These are phyloP conservation scores for Suillus discolor DNA, from an alignment of 768 basidiomycete species.

Conservation along the genomic window DNA sequence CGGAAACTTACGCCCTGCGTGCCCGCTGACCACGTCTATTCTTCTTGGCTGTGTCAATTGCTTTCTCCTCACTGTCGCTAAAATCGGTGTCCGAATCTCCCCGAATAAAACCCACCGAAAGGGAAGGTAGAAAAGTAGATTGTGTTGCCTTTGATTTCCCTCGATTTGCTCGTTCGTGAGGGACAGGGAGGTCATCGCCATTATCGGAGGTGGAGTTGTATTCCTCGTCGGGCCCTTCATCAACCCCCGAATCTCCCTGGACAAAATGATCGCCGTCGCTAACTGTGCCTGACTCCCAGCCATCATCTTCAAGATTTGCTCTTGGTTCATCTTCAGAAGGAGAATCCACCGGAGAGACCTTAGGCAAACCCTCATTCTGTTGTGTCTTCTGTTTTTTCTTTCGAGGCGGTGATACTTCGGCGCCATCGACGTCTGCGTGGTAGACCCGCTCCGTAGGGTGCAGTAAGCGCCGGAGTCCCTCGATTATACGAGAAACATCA, in stretches of 20 bases:
- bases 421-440: constrained; percentile 15
- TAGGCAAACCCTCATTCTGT: constrained; percentile 3
- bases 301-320: constrained; percentile 29
- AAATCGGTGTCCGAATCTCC: constrained; percentile 82
- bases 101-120: constrained; percentile 81
- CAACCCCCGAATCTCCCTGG: constrained; percentile 39
- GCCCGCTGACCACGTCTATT: constrained; percentile 93
- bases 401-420: constrained; percentile 7
- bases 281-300: constrained; percentile 48
- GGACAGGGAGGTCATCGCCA: constrained; percentile 17
- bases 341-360: constrained; percentile 14
- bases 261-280: constrained; percentile 29
- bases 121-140: constrained; percentile 84
- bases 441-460: constrained; percentile 24
- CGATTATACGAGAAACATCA: constrained; percentile 54
- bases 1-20: constrained; percentile 79
- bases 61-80: constrained; percentile 62
- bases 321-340: constrained; percentile 15
- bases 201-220: constrained; percentile 37
- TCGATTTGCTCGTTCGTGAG: constrained; percentile 17
- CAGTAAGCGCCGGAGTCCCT: constrained; percentile 48
- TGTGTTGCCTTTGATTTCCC: constrained; percentile 22
- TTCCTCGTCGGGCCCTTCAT: constrained; percentile 32
- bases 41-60: constrained; percentile 64
- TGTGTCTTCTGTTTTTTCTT: constrained; percentile 18